Conservation (phyloP, 2,329 filamentous ascomycete genomes). For the Fusarium goolgardi region DNA sequence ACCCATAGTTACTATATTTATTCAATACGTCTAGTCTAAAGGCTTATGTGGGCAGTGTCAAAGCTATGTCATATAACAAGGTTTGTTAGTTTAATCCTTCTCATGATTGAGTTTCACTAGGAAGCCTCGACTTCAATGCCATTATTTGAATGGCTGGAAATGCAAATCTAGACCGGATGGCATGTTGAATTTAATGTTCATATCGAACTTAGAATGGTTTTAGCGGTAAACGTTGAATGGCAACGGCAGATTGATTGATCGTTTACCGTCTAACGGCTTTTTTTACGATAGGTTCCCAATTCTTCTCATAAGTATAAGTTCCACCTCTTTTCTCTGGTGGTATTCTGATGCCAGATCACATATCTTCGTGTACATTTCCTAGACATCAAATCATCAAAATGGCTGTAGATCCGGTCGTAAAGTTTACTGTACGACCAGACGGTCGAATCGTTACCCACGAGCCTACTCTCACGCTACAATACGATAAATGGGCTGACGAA, state of each 20-base stretch:
- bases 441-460: not conserved
- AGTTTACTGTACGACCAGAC: not conserved
- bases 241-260: not conserved
- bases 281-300: rapidly evolving
- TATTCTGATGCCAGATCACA: rapidly evolving
- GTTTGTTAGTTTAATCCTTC: not conserved
- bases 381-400: not conserved
- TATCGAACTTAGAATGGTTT: not conserved
- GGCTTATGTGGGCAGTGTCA: not conserved
- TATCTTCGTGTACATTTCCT: not conserved
- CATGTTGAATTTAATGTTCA: not conserved
- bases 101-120: not conserved
- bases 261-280: not conserved
- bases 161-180: not conserved
- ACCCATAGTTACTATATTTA: not conserved
- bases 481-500: not conserved
- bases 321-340: rapidly evolving
- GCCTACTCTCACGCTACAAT: not conserved
- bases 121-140: not conserved
- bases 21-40: not conserved
- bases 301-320: rapidly evolving
- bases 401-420: rapidly evolving
- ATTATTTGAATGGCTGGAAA: not conserved
- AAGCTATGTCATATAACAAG: not conserved
- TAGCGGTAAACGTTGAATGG: rapidly evolving